Conservation (phyloP, 805 yeast genomes). For the Lipomyces oligophaga region DNA sequence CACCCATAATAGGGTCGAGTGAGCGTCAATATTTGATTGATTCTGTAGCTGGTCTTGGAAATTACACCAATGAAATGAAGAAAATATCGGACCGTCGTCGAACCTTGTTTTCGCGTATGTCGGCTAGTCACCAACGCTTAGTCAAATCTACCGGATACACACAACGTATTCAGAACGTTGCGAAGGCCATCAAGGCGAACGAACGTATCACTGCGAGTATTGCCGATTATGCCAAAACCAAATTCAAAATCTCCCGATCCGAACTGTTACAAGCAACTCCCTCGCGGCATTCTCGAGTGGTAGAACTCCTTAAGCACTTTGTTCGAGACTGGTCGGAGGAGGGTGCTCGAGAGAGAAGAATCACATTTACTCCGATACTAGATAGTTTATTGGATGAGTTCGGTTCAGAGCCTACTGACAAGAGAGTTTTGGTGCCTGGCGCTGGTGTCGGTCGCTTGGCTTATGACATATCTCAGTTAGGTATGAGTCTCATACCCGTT, state of each 20-base stretch:
- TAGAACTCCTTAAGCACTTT: constrained; percentile 62
- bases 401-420: constrained; percentile 30
- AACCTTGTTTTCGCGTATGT: constrained; percentile 38
- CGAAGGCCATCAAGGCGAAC: constrained; percentile 48
- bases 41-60: constrained; percentile 31
- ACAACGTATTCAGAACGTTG: constrained; percentile 50
- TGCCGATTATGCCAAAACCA: constrained; percentile 40
- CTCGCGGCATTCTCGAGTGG: constrained; percentile 17
- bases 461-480: constrained; percentile 43
- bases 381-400: constrained; percentile 41
- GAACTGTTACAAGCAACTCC: constrained; percentile 47
- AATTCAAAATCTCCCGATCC: constrained; percentile 40
- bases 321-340: constrained; percentile 70
- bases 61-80: constrained; percentile 21
- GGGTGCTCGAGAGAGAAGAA: constrained; percentile 50
- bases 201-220: constrained; percentile 46
- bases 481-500: constrained; percentile 5
- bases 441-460: constrained; percentile 81
- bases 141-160: constrained; percentile 53
- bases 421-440: constrained; percentile 73
- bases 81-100: constrained; percentile 28
- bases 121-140: constrained; percentile 54
- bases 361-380: constrained; percentile 52
- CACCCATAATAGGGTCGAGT: constrained; percentile 9
- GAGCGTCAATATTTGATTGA: constrained; percentile 24